Evolutionary conservation across 2,329 filamentous ascomycete genomes (phyloP), one percentile per base, ranked within the genome.

Genomic region (Lachnellula willkommii): DNA sequence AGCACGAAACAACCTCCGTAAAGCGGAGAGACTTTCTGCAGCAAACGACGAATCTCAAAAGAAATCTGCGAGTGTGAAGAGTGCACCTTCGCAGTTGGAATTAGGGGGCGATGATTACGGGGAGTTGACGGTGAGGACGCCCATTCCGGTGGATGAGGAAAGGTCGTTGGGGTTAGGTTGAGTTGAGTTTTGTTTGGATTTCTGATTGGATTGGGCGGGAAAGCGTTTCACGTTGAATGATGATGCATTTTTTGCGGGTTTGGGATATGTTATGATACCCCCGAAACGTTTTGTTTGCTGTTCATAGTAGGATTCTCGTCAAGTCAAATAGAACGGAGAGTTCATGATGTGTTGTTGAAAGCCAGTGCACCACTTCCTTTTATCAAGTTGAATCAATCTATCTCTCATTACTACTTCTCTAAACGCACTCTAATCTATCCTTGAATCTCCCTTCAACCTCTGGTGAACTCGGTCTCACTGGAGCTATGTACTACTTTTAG

Each of bases 1-100:
- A 42, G 74, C 71, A 46, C 66, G 69, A 4, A 69, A 68, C 59
- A 55, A 56, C 11, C 40, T 60, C 3, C 50, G 66, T 8, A 66
- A 60, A 50, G 65, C 63, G 1, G 58, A 67, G 49, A 61, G 65
- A 37, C 43, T 62, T 12, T 67, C 65, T 37, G 60, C 63, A 14
- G 56, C 61, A 2, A 64, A 59, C 17, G 54, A 37, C 1, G 53
- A 28, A 35, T 14, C 48, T 26, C 45, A 24, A 53, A 56, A 24
- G 40, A 50, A 22, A 14, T 40, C 28, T 15, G 47, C 20, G 36
- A 43, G 22, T 47, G 26, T 51, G 35, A 15, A 37, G 37, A 50
- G 20, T 28, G 17, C 15, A 22, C 37, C 53, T 11, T 32, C 37
- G 2, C 56, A 55, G n/a, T 36, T 47, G 20, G 57, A 56, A 7